These are phyloP conservation scores for Hibiscus mutabilis DNA, from an alignment of 345 rosid genomes.

Conservation along the genomic window DNA sequence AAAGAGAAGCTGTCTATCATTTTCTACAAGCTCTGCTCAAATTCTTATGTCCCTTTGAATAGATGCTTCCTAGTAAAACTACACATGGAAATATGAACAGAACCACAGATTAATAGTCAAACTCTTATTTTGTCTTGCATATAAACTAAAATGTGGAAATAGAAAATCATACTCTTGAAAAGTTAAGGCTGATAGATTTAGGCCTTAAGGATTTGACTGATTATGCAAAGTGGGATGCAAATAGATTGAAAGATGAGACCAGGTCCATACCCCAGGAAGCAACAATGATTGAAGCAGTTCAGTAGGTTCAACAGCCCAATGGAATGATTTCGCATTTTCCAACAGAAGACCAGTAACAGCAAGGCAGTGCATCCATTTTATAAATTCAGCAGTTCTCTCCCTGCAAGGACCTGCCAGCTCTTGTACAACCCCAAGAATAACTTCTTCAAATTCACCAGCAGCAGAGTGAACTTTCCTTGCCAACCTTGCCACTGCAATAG, in stretches of 20 bases:
- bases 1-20: neutral
- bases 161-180: neutral
- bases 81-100: constrained; percentile 1
- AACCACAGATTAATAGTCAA: neutral
- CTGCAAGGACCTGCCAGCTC: constrained; percentile 86
- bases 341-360: constrained; percentile 83
- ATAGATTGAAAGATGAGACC: constrained; percentile 9
- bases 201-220: constrained; percentile 2
- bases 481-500: constrained; percentile 67
- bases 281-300: constrained; percentile 73
- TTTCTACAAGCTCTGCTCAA: neutral
- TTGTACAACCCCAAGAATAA: constrained; percentile 54
- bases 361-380: constrained; percentile 94
- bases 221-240: constrained; percentile 6
- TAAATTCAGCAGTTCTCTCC: constrained; percentile 87
- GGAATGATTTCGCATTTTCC: constrained; percentile 62
- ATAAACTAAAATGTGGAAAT: neutral
- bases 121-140: neutral
- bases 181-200: neutral
- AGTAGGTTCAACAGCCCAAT: constrained; percentile 53
- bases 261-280: constrained; percentile 83
- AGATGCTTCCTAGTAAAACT: neutral
- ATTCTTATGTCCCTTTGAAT: neutral
- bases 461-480: constrained; percentile 78
- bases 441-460: constrained; percentile 80